Percentiles rank a stretch among this genome's conserved stretches.
phyloP scores from a whole-genome alignment of 192 early-diverging fungal species.

The Umbelopsis ramanniana region DNA sequence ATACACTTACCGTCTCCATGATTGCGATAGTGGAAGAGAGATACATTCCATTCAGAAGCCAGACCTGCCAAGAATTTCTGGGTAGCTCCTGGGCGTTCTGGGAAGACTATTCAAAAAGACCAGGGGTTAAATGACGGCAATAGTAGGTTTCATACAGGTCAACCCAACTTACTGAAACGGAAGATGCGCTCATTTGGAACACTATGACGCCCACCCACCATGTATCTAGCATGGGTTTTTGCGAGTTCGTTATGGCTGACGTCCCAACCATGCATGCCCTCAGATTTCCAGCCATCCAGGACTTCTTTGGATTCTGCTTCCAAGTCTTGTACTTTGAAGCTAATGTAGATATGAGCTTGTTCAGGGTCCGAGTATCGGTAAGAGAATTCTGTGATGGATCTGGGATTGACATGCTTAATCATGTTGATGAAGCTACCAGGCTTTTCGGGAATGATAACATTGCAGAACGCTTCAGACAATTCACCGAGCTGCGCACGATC shows the following conservation, averaged over 20 bases:
- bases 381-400: slow-evolving; percentile 91
- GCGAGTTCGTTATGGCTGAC: slow-evolving; percentile 93
- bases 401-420: slow-evolving; percentile 82
- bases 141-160: neutral
- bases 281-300: slow-evolving; percentile 56
- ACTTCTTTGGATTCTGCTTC: slow-evolving; percentile 71
- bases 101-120: slow-evolving; percentile 66
- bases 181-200: slow-evolving; percentile 87
- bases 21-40: slow-evolving; percentile 97
- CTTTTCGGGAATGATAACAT: slow-evolving; percentile 89
- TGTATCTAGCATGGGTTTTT: slow-evolving; percentile 94
- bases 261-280: slow-evolving; percentile 79
- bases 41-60: slow-evolving; percentile 73
- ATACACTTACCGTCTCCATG: slow-evolving; percentile 73
- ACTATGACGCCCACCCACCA: slow-evolving; percentile 84
- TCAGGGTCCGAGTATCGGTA: slow-evolving; percentile 78
- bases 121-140: neutral
- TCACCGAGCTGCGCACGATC: slow-evolving; percentile 97
- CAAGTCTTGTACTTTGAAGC: slow-evolving; percentile 80
- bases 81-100: slow-evolving; percentile 92
- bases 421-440: slow-evolving; percentile 86
- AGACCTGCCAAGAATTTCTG: slow-evolving; percentile 82
- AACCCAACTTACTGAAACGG: slow-evolving; percentile 66
- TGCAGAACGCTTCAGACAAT: slow-evolving; percentile 86
- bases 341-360: slow-evolving; percentile 88